A percentile compares a stretch with the other conserved stretches of the same genome.
phyloP scores from a whole-genome alignment of 305 asterid species.

The Fraxinus greggii region DNA sequence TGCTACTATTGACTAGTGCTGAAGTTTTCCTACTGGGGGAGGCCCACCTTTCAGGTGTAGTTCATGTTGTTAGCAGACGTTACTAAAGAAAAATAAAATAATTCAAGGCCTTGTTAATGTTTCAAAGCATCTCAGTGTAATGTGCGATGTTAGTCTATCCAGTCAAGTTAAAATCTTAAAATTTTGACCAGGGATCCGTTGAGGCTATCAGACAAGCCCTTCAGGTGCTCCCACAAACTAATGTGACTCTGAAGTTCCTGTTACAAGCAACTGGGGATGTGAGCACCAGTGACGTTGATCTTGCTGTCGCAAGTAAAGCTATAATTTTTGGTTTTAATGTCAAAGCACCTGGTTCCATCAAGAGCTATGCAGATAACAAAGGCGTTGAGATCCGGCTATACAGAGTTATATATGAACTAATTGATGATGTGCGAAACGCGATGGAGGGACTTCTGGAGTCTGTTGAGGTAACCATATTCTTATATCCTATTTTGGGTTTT shows the following conservation, averaged over 20 bases:
- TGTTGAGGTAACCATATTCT: conserved; percentile 68
- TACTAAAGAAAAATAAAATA: neutral
- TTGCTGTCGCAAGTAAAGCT: conserved; percentile 89
- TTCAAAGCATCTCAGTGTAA: neutral
- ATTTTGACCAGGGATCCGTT: conserved; percentile 71
- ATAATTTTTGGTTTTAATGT: conserved; percentile 90
- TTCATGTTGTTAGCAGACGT: neutral
- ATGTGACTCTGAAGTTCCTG: conserved; percentile 88
- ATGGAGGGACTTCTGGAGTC: conserved; percentile 96
- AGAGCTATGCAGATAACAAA: conserved; percentile 71
- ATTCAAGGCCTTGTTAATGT: neutral
- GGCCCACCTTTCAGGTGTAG: neutral
- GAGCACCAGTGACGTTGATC: conserved; percentile 84
- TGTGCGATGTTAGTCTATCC: neutral
- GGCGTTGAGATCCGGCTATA: conserved; percentile 79
- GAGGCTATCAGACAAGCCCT: conserved; percentile 95
- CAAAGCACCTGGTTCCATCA: conserved; percentile 75
- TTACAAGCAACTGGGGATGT: conserved; percentile 94
- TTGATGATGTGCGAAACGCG: conserved; percentile 87
- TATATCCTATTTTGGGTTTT: neutral
- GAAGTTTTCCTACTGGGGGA: neutral
- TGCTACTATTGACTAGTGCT: neutral
- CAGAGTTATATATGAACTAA: conserved; percentile 87
- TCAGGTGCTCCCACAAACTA: conserved; percentile 87
- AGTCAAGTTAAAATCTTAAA: conserved; percentile 22